Evolutionary conservation across 371 early-diverging fungal species (phyloP).

Genomic region (Actinomucor elegans): DNA sequence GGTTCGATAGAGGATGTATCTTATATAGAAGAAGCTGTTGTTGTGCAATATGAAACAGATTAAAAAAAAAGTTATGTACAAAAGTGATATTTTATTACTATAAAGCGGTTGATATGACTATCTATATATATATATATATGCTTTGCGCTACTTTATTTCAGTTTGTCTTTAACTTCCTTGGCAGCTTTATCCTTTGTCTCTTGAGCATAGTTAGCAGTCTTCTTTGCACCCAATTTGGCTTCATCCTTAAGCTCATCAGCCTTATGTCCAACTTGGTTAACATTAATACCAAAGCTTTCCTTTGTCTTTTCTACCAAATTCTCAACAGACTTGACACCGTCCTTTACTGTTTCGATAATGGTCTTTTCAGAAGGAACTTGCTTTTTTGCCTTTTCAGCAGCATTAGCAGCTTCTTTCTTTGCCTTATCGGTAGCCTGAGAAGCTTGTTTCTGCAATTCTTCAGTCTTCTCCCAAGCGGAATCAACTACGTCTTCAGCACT

Average conservation of each 20-base stretch:
- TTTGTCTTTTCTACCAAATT: constrained; percentile 23
- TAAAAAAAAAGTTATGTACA: constrained; percentile 15
- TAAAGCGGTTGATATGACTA: too few relatives aligned
- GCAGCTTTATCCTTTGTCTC: constrained; percentile 16
- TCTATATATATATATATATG: neutral
- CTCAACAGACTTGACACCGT: constrained; percentile 19
- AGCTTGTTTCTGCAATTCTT: constrained; percentile 8
- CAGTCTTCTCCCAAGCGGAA: constrained; percentile 5
- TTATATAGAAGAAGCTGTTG: constrained; percentile 65
- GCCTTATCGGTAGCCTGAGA: constrained; percentile 6
- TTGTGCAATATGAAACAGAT: constrained; percentile 71
- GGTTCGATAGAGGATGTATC: constrained; percentile 31
- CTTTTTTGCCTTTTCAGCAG: constrained; percentile 1
- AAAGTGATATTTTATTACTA: neutral
- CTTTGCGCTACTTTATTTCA: too few relatives aligned
- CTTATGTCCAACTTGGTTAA: constrained; percentile 18
- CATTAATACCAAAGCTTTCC: constrained; percentile 21
- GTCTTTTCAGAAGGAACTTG: constrained; percentile 17
- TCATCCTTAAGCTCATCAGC: constrained; percentile 21
- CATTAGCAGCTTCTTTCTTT: constrained; percentile 14
- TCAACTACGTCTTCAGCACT: constrained; percentile 11
- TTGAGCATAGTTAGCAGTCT: constrained; percentile 10
- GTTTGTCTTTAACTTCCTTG: constrained; percentile 12
- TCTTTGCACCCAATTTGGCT: constrained; percentile 13
- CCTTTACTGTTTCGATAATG: constrained; percentile 17